These are phyloP conservation scores for Helichrysum umbraculigerum DNA, from an alignment of 129 eudicot genomes.

Conservation along the genomic window DNA sequence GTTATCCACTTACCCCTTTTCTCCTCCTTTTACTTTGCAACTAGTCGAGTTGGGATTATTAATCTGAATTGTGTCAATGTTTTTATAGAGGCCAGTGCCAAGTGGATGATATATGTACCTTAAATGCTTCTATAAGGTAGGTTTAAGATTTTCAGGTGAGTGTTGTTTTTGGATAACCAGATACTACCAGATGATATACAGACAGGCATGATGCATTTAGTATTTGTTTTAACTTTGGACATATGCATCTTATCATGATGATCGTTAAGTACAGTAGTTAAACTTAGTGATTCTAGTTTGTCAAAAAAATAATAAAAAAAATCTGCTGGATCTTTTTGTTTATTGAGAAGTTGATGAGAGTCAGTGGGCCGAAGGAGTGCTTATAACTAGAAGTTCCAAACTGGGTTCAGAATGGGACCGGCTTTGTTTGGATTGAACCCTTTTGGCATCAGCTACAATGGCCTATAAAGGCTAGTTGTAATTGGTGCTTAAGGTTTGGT, in stretches of 20 bases:
- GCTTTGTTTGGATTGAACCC: not conserved
- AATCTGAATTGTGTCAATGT: conserved; percentile 58
- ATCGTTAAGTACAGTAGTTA: not conserved
- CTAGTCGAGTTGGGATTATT: conserved; percentile 45
- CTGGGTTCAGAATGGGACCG: not conserved
- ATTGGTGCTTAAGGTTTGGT: not conserved
- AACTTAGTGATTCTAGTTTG: not conserved
- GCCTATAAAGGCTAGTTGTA: not conserved
- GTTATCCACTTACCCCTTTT: conserved; percentile 58
- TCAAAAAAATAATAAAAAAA: not conserved
- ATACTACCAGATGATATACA: not conserved
- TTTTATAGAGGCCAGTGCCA: conserved; percentile 79
- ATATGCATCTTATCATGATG: not conserved
- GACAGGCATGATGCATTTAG: not conserved
- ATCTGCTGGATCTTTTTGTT: not conserved
- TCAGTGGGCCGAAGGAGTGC: not conserved
- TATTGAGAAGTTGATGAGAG: too few species aligned
- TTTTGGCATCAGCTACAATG: not conserved
- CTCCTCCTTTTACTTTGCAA: conserved; percentile 34
- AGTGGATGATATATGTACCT: conserved; percentile 76
- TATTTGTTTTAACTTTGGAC: conserved; percentile 1
- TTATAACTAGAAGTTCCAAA: not conserved
- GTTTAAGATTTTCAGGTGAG: conserved; percentile 87
- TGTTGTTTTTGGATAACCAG: conserved; percentile 50
- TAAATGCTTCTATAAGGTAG: conserved; percentile 92